Evolutionary conservation across 2,329 filamentous ascomycete species (phyloP), one percentile per base, ranked within the genome.

Genomic region (Paramyrothecium roridum): DNA sequence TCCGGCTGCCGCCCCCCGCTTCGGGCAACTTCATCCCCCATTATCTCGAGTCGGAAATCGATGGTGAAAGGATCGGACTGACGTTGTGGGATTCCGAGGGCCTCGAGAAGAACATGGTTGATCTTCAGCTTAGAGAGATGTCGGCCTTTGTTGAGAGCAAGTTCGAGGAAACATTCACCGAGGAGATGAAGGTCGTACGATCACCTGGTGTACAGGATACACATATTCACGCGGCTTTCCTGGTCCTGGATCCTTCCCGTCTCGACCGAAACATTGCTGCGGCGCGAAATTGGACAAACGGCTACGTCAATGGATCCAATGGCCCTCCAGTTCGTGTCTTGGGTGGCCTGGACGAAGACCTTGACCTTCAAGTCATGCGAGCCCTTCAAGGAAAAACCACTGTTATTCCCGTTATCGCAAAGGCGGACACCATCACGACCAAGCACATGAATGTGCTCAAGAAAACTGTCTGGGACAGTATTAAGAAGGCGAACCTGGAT

Each of bases 11-110:
- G 51, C 73, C 73, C 43, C 76, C 80, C 8, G 78, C 83, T 6
- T 80, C 80, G 30, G 84, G 87, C 75, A 89, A 86, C 65, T 98
- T 96, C 72, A 88, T 88, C 50, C 90, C 91, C 16, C 88, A 95
- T 69, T 98, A 93, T 65, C 79, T 98, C 57, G 95, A 99, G 76
- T 95, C 93, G 2, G 93, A 98, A 70, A 91, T 98, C 56, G 93
- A 98, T 60, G 86, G 86, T 57, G 93, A 99, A 74, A 87, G 93
- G 52, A 84, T 99, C 50, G 95, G 95, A 10, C 76, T 99, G 61
- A 99, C 95, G 1, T 76, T 99, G 33, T 99, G 95, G 95, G 95
- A 99, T 70, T 98, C 95, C 1, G 88, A 95, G 66, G 95, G 95
- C 1, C 76, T 99, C 54, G 93, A 99, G 74, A 96, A 93, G 81